Evolutionary conservation across 208 protist genomes (phyloP).

Genomic region (Herpetomonas samuelpessoai): DNA sequence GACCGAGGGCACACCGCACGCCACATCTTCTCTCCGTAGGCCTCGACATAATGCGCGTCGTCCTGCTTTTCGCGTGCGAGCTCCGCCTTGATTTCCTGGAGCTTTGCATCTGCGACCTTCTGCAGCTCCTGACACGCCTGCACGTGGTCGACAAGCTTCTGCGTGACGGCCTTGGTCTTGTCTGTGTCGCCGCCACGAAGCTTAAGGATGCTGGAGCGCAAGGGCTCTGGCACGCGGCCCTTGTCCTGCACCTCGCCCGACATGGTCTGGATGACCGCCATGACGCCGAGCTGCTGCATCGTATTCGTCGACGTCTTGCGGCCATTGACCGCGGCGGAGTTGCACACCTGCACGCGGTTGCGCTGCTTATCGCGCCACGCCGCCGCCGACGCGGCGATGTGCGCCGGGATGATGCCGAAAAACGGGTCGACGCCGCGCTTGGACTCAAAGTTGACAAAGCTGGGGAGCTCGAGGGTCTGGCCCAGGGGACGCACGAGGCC

Average conservation of each 20-base stretch:
- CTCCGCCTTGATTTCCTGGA: constrained; percentile 54
- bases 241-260: constrained; percentile 44
- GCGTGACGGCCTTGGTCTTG: constrained; percentile 25
- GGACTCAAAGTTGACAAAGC: constrained; percentile 55
- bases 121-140: constrained; percentile 58
- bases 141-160: constrained; percentile 43
- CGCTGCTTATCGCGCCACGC: constrained; percentile 66
- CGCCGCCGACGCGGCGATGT: constrained; percentile 51
- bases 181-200: constrained; percentile 42
- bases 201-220: constrained; percentile 54
- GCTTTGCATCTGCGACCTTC: constrained; percentile 33
- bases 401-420: constrained; percentile 80
- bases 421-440: constrained; percentile 76
- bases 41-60: constrained; percentile 40
- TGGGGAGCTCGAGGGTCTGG: constrained; percentile 41
- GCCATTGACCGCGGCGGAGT: constrained; percentile 21
- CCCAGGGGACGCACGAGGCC: constrained; percentile 64
- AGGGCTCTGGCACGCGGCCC: constrained; percentile 55
- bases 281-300: constrained; percentile 56
- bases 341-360: constrained; percentile 41
- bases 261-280: constrained; percentile 53
- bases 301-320: constrained; percentile 34
- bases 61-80: constrained; percentile 49
- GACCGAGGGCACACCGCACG: constrained; percentile 34
- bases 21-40: constrained; percentile 85